These are phyloP conservation scores for Helianthus tuberosus DNA, from an alignment of 129 eudicot species.

Conservation along the genomic window DNA sequence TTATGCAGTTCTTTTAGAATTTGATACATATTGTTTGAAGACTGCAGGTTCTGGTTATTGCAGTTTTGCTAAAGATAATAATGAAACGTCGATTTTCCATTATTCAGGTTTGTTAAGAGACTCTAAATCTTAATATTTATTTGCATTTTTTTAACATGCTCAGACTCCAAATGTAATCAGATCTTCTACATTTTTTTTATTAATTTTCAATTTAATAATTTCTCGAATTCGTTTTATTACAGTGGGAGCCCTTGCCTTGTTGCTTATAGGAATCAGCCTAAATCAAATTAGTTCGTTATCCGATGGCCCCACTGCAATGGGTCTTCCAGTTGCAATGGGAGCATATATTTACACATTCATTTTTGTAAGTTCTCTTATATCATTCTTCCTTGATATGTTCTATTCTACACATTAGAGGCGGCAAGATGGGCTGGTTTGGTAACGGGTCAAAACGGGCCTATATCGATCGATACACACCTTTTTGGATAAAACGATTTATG, in stretches of 20 bases:
- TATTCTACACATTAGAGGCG: not conserved
- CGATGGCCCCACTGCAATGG: slow-evolving; percentile 79
- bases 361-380: slow-evolving; percentile 68
- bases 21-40: slow-evolving; percentile 7
- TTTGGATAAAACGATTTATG: not conserved
- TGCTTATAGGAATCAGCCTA: slow-evolving; percentile 94
- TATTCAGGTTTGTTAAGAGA: slow-evolving; percentile 74
- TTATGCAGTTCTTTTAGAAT: not conserved
- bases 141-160: slow-evolving; percentile 2
- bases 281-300: slow-evolving; percentile 90
- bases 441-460: not conserved
- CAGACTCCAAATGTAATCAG: not conserved
- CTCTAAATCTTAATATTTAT: not conserved
- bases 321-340: slow-evolving; percentile 85
- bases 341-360: slow-evolving; percentile 87
- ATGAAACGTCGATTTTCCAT: slow-evolving; percentile 96
- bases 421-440: not conserved
- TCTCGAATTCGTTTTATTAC: slow-evolving; percentile 17
- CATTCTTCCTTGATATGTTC: slow-evolving; percentile 1
- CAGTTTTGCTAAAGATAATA: slow-evolving; percentile 72
- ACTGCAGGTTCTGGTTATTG: slow-evolving; percentile 92
- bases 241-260: slow-evolving; percentile 99
- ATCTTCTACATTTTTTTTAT: not conserved
- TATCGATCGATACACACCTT: not conserved
- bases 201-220: not conserved